Evolutionary conservation across 1,284 basidiomycete genomes (phyloP), one percentile per base, ranked within the genome.

Genomic region (Puccinia triticina): DNA sequence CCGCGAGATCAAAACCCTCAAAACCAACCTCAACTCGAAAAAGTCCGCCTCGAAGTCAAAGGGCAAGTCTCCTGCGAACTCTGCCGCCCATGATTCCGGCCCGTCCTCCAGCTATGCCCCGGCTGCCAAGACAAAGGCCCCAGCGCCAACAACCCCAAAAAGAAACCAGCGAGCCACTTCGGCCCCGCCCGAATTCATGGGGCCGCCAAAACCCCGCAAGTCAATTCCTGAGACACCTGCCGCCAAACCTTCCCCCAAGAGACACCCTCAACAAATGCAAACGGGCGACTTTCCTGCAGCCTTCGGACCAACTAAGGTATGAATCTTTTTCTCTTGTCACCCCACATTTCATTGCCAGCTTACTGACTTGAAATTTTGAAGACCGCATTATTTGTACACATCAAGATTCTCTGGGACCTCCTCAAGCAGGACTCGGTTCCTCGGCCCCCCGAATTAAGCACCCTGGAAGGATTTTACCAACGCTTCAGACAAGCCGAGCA

Each of bases 361-460:
- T 46, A n/a, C 67, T 69, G 67, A 69, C 46, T 11, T 7, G 23
- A 23, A 10, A 26, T 46, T 71, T 71, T 57, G 16, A 23, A 80
- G 78, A 32, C 48, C 61, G 78, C 78, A 14, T 80, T 80, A n/a
- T 53, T 71, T 57, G 53, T 80, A 1, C 78, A 80, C 43, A 80
- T 80, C 67, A 66, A 43, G 57, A 67, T 80, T 16, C 32, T 80
- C 21, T 80, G 77, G 77, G 50, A 67, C 34, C 66, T 80, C n/a
- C 18, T 80, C 48, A 80, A 73, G 55, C 64, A 71, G 26, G 40
- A 80, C 21, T 80, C 55, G 1, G 78, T 80, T 21, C 78, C 78
- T 11, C 7, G 11, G 46, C 16, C 69, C 34, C 61, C 69, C 21
- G 55, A 80, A 7, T 29, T 69, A 2, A 55, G 66, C 26, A 61